phyloP scores from a whole-genome alignment of 2,329 filamentous ascomycete genomes.

The Claviceps pazoutovae region DNA sequence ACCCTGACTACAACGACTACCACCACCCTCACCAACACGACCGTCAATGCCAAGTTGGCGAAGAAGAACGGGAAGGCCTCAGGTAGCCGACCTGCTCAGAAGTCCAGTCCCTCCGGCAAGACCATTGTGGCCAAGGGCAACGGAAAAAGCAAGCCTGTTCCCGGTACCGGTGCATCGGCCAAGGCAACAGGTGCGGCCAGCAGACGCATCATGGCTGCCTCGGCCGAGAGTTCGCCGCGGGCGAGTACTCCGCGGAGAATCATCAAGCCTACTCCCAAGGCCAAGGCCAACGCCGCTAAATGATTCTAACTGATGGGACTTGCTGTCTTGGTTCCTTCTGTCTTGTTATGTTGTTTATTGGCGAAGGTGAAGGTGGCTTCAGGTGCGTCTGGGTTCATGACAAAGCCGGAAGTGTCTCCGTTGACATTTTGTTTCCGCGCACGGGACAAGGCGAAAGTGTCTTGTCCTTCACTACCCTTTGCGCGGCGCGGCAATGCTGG shows the following conservation, averaged over 20 bases:
- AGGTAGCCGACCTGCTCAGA: conserved; percentile 2
- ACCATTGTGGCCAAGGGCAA: conserved; percentile 7
- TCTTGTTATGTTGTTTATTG: neutral
- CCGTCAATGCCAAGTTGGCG: conserved; percentile 8
- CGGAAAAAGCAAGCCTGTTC: neutral
- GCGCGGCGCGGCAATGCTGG: too few relatives aligned
- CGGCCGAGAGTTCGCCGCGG: neutral
- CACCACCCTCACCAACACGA: neutral
- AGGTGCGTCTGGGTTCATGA: too few relatives aligned
- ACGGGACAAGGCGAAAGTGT: too few relatives aligned
- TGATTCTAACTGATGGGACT: conserved; percentile 1
- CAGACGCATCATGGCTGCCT: neutral
- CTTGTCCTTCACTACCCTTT: too few relatives aligned
- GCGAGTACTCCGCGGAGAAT: neutral
- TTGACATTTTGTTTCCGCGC: too few relatives aligned
- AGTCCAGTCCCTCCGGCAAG: conserved; percentile 8
- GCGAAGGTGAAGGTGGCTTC: too few relatives aligned
- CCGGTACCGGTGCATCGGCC: too few relatives aligned
- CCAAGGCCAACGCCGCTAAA: conserved; percentile 5
- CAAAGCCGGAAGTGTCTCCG: too few relatives aligned
- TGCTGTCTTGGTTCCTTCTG: neutral
- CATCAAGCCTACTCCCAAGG: conserved; percentile 7
- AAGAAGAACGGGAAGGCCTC: conserved; percentile 8
- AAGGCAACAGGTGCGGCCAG: neutral
- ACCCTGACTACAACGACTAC: neutral